Evolutionary conservation across 345 rosid species (phyloP), one percentile per base, ranked within the genome.

Genomic region (Raphanus raphanistrum): DNA sequence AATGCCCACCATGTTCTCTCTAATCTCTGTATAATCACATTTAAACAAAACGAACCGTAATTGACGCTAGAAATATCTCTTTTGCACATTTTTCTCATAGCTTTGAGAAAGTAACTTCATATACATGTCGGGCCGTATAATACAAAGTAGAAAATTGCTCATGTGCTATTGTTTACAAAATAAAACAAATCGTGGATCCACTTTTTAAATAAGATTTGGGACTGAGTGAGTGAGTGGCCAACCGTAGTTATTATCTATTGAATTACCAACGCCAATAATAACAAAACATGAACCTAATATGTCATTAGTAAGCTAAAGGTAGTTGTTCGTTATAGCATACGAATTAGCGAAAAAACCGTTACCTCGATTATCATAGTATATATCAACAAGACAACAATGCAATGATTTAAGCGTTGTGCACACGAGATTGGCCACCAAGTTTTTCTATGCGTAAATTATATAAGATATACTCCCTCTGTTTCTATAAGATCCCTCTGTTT

Each of bases 311-410:
- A 43, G 62, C 63, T 72, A 31, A 55, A 48, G 43, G 63, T 48
- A n/a, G 77, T 72, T 72, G 63, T 66, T 78, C 77, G 68, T 66
- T 66, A 67, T 43, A 72, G 3, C 81, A 72, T 78, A 26, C 68
- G 3, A 72, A 72, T 60, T 57, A 48, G 77, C 81, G 68, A 43
- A 2, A 78, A 77, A 78, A 66, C 77, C 57, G 81, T 78, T 66
- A 59, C 31, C 45, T 8, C 35, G 25, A 17, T 41, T 57, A 71
- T 71, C 48, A 62, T 26, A n/a, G 3, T 50, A 5, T 61, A 15
- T 15, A 17, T 70, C 0, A 5, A 8, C 8, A 21, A 21, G 21
- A 21, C 21, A 21, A 21, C 21, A 72, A 15, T 59, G 58, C 43
- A 66, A 66, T 78, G 68, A 66, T 72, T 31, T 13, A 7, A 59